Conservation (phyloP, 345 rosid species). For the Eucalyptus curtisii region DNA sequence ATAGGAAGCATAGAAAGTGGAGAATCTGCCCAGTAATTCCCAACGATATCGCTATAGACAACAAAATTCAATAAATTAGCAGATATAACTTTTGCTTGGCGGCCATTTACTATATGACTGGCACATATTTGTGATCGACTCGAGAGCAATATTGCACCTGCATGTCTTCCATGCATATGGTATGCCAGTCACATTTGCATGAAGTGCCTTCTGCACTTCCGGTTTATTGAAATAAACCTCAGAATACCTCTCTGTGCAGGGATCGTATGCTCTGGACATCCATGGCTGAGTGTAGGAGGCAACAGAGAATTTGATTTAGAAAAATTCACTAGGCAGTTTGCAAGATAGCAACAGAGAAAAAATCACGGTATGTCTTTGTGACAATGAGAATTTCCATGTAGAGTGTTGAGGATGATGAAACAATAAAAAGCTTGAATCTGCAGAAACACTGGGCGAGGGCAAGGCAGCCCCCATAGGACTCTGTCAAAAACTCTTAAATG, state of each 20-base stretch:
- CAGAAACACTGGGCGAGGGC: neutral
- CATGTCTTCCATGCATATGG: slow-evolving; percentile 73
- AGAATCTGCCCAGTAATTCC: slow-evolving; percentile 70
- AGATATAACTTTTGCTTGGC: neutral
- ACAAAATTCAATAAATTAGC: neutral
- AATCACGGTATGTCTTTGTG: neutral
- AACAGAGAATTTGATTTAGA: neutral
- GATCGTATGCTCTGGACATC: slow-evolving; percentile 98
- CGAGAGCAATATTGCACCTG: slow-evolving; percentile 33
- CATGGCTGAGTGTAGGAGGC: slow-evolving; percentile 50
- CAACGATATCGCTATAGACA: slow-evolving; percentile 47
- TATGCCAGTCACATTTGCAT: slow-evolving; percentile 73
- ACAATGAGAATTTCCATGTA: neutral
- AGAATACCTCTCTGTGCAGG: slow-evolving; percentile 87
- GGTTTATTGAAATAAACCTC: slow-evolving; percentile 65
- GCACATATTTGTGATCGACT: neutral
- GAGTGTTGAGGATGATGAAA: neutral
- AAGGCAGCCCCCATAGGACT: neutral
- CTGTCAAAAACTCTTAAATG: neutral
- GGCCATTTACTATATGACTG: neutral
- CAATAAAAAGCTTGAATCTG: neutral
- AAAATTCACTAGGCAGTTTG: neutral
- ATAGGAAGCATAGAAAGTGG: slow-evolving; percentile 93
- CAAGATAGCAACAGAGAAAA: neutral
- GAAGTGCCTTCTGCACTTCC: slow-evolving; percentile 89